Percentiles rank a stretch among this genome's conserved stretches.
Evolutionary conservation across 345 rosid species (phyloP).

Genomic region (Schrenkiella parvula): DNA sequence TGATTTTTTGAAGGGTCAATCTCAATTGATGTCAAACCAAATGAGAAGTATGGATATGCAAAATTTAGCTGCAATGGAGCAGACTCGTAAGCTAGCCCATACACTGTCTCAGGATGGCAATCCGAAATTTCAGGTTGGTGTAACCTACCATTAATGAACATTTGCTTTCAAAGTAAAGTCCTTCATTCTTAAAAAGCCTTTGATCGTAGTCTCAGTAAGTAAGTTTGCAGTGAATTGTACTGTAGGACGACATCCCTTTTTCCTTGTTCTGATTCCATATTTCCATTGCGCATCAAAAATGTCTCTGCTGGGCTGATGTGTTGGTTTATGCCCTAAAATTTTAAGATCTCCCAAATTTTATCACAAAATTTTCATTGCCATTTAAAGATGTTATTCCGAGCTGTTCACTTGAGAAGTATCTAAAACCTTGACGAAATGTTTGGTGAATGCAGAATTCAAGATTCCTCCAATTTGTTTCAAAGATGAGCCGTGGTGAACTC

Average conservation of each 20-base stretch:
- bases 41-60: conserved; percentile 60
- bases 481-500: conserved; percentile 99
- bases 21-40: conserved; percentile 62
- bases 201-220: not conserved
- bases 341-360: not conserved
- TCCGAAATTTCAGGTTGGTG: conserved; percentile 93
- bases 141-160: not conserved
- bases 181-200: not conserved
- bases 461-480: conserved; percentile 96
- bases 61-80: conserved; percentile 88
- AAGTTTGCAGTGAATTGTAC: conserved; percentile 9
- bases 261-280: conserved; percentile 2
- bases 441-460: conserved; percentile 78
- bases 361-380: not conserved
- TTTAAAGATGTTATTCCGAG: not conserved
- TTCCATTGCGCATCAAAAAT: not conserved
- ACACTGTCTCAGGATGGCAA: conserved; percentile 84
- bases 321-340: not conserved
- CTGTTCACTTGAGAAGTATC: conserved; percentile 4
- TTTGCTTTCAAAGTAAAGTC: not conserved
- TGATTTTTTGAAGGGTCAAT: conserved; percentile 53
- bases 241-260: not conserved
- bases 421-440: conserved; percentile 10
- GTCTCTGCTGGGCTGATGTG: conserved; percentile 2
- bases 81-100: conserved; percentile 92